Evolutionary conservation across 2,329 filamentous ascomycete genomes (phyloP), one percentile per base, ranked within the genome.

Genomic region (Penicillium sp.): DNA sequence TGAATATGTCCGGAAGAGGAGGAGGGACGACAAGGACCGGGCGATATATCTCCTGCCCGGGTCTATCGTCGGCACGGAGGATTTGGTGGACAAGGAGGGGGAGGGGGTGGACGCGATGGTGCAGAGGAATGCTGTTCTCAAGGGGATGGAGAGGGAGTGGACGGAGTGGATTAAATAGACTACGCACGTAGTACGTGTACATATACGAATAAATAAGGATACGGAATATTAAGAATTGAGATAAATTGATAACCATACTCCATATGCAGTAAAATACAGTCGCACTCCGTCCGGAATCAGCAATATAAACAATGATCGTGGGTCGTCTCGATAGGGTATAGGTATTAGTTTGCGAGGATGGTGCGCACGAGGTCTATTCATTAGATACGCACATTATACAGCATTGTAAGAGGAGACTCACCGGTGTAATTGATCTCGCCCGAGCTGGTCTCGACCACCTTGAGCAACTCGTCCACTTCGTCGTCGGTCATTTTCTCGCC

Each of bases 401-500:
- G 28, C 33, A 7, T 7, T 42, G 2, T 8, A 2, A 48, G 7
- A 35, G 26, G 3, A 18, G 51, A 73, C 86, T 62, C 81, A 94
- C 91, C 91, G 64, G 89, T 92, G 76, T 99, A 99, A 81, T 97
- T 96, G 76, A 99, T 90, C 83, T 97, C 92, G 65, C 93, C 92
- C 56, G 88, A 93, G 77, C 88, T 94, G 60, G 92, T 96, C 73
- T 99, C 94, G 63, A 97, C 93, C 0, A 92, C 91, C 86, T 97
- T 99, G 74, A 99, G 86, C 71, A 99, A 83, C 83, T 99, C 94
- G 74, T 97, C 93, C 49, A 99, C 94, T 81, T 99, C 94, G 62
- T 97, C 94, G 68, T 99, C 93, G 60, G 89, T 90, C 91, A 99
- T 97, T 83, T 97, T 97, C 87, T 99, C 94, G 68, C 94, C 94